Percentiles rank a stretch among this genome's conserved stretches.
These are phyloP conservation scores for Garcia nutans DNA, from an alignment of 345 rosid species.

Conservation along the genomic window DNA sequence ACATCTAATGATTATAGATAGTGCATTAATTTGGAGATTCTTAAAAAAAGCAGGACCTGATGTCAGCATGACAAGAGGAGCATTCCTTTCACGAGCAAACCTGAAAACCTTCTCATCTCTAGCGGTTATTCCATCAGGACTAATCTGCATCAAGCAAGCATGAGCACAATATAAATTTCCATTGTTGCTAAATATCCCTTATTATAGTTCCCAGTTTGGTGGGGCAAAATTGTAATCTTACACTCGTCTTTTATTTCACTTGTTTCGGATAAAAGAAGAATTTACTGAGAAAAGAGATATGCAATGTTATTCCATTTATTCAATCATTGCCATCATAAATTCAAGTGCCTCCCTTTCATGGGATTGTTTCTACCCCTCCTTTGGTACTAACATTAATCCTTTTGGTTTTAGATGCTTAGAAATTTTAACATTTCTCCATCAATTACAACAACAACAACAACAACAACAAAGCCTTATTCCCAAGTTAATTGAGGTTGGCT, in stretches of 20 bases:
- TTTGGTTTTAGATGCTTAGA: neutral
- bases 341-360: neutral
- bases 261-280: neutral
- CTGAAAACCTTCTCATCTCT: conserved; percentile 90
- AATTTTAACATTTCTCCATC: neutral
- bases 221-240: no score
- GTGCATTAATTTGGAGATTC: neutral
- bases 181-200: neutral
- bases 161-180: conserved; percentile 1
- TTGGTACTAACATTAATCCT: neutral
- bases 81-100: conserved; percentile 67
- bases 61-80: conserved; percentile 85
- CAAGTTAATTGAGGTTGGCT: no score
- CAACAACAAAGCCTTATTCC: no score
- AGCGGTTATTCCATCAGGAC: conserved; percentile 63
- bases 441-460: neutral
- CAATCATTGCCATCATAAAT: neutral
- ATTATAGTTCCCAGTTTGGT: neutral
- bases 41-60: conserved; percentile 51
- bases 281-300: neutral
- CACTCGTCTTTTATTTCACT: neutral
- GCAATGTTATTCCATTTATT: neutral
- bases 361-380: neutral
- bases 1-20: neutral
- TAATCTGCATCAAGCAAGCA: conserved; percentile 50